Base-by-base conservation (phyloP, 2,329 filamentous ascomycete species). In the Colletotrichum spaethianum region DNA sequence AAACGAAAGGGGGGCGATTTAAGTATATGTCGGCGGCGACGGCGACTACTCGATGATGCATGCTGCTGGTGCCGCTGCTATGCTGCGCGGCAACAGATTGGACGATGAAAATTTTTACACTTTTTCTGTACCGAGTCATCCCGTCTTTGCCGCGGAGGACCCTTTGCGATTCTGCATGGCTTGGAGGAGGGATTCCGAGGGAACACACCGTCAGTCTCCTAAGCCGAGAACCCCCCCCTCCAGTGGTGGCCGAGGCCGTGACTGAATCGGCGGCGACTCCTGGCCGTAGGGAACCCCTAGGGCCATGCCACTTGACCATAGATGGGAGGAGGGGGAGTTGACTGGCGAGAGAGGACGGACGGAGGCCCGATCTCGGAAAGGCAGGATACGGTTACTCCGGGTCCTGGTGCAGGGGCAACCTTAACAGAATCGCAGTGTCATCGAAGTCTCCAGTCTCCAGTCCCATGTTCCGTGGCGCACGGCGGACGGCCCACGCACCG, bases 331-430 rank as follows among this genome's bases (percentile, higher is more conserved):
- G 50, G 53, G 38, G 50, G 53, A 31, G 20, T 36, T 52, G 61
- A 53, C 61, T 53, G 26, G 38, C 23, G 16, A 40, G 62, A 31
- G 16, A 28, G 42, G 40, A 50, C 46, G 26, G 44, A 14, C 31
- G 16, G 23, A 52, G 18, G 31, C n/a, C 52, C 69, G 64, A 60
- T 55, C 67, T 63, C 71, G 71, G 71, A 73, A 67, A 71, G 67
- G 62, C 67, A 64, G 60, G 46, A 63, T 73, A 57, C 62, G 71
- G 71, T 67, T 71, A 73, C 67, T 71, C 67, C 67, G 71, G 63
- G 38, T 26, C 8, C 23, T 38, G 40, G 50, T 48, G 26, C 68
- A 67, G 50, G 68, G 63, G 31, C 46, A 71, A 67, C 63, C 68
- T 71, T 68, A 11, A 50, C 50, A 44, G 50, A 52, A 68, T 68